Base-by-base conservation (phyloP, 2,329 filamentous ascomycete species). In the Shiraia bambusicola region DNA sequence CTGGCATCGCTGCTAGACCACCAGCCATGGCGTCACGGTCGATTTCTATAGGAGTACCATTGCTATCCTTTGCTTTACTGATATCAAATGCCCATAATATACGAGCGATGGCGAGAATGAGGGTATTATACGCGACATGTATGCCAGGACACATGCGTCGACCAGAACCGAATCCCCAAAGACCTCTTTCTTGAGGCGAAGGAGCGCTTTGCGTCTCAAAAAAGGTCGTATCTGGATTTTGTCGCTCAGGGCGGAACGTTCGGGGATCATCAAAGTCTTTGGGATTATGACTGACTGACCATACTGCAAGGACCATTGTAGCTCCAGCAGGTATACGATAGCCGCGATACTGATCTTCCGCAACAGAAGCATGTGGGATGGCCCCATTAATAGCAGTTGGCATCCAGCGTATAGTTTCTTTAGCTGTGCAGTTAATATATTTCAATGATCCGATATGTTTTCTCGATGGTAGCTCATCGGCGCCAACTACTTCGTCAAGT, bases 341-440 rank as follows among this genome's bases (percentile, higher is more conserved):
- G 4, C 73, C 76, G 7, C 72, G 58, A 47, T 76, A 76, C 24
- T 63, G 49, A 40, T 75, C 70, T 38, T 76, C 73, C 32, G 41
- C 59, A 11, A 61, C 69, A 2, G 70, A 60, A 9, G 69, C 68
- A 41, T 76, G 75, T 1, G 78, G 77, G 34, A 76, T 71, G 30
- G 8, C 72, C 71, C 40, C 40, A 14, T 78, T 71, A 31, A 76
- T 74, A 12, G 72, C 71, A 1, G 79, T 72, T 0, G 78, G 76
- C 4, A 77, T 70, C 77, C 79, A 81, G 2, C 80, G 71, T 4
- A 81, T 59, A 1, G 75, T 70, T 47, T 83, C 80, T 47, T 81
- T 80, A 10, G 80, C 70, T 9, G 79, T 69, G 1, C 76, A 75
- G 15, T 72, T 69, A 17, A 81, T 56, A 50, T 82, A 82, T 0